phyloP scores from a whole-genome alignment of 2,329 filamentous ascomycete genomes.

The Akanthomyces lecanii region DNA sequence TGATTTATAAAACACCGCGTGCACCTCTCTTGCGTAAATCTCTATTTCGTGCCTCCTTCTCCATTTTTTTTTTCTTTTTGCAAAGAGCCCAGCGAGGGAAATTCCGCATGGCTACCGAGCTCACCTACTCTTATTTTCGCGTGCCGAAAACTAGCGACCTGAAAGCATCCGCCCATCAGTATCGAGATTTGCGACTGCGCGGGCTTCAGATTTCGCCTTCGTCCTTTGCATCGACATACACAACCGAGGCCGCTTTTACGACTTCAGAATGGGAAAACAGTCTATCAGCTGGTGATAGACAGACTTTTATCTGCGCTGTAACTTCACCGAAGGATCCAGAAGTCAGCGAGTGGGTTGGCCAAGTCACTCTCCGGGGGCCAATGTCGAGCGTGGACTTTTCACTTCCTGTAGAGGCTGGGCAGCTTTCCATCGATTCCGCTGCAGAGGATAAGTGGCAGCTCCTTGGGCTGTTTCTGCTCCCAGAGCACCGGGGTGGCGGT shows the following conservation, averaged over 20 bases:
- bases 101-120: background rate
- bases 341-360: conserved; percentile 13
- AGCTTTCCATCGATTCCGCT: background rate
- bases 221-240: background rate
- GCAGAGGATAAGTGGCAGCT: conserved; percentile 20
- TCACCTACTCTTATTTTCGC: background rate
- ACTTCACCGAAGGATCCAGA: background rate
- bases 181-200: background rate
- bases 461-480: conserved; percentile 18
- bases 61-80: background rate
- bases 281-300: background rate
- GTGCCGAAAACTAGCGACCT: background rate
- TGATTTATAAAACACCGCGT: background rate
- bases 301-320: conserved; percentile 15
- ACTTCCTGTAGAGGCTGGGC: conserved; percentile 4
- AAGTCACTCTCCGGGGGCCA: conserved; percentile 17
- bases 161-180: background rate
- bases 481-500: conserved; percentile 17
- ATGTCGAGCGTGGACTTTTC: conserved; percentile 2
- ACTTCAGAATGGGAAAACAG: background rate
- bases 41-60: background rate
- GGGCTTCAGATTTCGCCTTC: background rate
- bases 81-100: background rate
- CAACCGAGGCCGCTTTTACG: background rate
- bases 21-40: too few relatives aligned